Evolutionary conservation across 2,329 filamentous ascomycete genomes (phyloP), one percentile per base, ranked within the genome.

Genomic region (Leptosphaerulina australis): DNA sequence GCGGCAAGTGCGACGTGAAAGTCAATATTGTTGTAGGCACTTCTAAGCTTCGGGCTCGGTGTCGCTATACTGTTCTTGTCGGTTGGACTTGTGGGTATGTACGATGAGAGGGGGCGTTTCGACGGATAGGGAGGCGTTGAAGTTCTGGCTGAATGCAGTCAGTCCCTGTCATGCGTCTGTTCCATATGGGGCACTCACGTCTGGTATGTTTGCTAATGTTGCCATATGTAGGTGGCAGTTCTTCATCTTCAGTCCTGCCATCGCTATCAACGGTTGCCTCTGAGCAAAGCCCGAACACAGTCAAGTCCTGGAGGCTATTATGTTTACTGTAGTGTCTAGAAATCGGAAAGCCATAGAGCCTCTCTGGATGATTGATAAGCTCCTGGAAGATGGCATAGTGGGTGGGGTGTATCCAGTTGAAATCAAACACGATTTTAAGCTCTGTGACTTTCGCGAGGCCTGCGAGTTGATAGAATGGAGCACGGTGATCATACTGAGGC

Each of bases 371-470:
- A 5, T 34, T 9, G 10, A 20, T n/a, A 12, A 34, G 17, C 4
- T 9, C 5, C 15, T 20, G 15, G 17, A 34, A 20, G 14, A 34
- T 26, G 4, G 22, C 34, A 15, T 43, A 49, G 3, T 51, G 50
- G 10, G 55, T 40, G 14, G 28, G 44, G 9, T 55, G 47, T 14
- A 61, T 20, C 53, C 50, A 58, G n/a, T 55, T 54, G 38, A 44
- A 55, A 35, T 61, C 56, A 15, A 61, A 56, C 10, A 56, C 6
- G n/a, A 61, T 36, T 9, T 43, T 2, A 5, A 61, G 17, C 3
- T 53, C 22, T 24, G 44, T 56, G 12, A 56, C 54, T 38, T 50
- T 44, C 15, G 57, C 55, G 20, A 62, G 52, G 11, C 48, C 29
- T 3, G 26, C 38, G 5, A 62, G 48, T n/a, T 44, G 40, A 21